Evolutionary conservation across 495 filamentous ascomycete species (phyloP), one percentile per base, ranked within the genome.

Genomic region (Penicillium nucicola): DNA sequence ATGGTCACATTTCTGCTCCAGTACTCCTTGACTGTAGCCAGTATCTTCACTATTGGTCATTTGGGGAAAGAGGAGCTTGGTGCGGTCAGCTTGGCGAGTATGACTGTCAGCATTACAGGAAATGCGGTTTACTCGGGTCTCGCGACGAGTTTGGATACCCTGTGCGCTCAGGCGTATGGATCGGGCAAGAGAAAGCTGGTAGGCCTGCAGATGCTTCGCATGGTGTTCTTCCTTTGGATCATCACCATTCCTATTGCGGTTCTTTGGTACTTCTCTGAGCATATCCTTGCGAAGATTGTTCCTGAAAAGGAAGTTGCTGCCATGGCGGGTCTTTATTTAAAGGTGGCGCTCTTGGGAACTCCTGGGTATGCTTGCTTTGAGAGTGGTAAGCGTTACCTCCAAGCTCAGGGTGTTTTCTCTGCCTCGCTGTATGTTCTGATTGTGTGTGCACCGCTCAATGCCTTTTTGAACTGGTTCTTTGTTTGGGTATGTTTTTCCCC

Each of bases 111-210:
- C 51, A 90, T 90, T 57, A 83, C 86, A 10, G 87, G 87, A 5
- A 87, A 84, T 62, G 83, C 85, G 14, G 74, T 86, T 11, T 87
- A 84, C 61, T 83, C 88, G 55, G 87, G 87, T 12, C 71, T 90
- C 42, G 79, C 85, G 8, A 90, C 87, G 9, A 83, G 81, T 50
- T 71, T 90, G 19, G 87, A 90, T 61, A 90, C 87, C 0, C 76
- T 90, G 8, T 90, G 87, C 58, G 79, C 87, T 0, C 87, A 90
- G 64, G 85, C 87, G 0, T 90, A 88, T 60, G 87, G 87, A 22
- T 85, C 85, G 11, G 87, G 87, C 1, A 79, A 74, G 53, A 85
- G 77, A 51, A 77, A 81, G 52, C 68, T 87, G 7, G 87, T 90
- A 8, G 87, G 87, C 2, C 56, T 90, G 40, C 86, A 90, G 52